phyloP scores from a whole-genome alignment of 225 moss, liverwort and hornwort species.

The Neckera pumila region DNA sequence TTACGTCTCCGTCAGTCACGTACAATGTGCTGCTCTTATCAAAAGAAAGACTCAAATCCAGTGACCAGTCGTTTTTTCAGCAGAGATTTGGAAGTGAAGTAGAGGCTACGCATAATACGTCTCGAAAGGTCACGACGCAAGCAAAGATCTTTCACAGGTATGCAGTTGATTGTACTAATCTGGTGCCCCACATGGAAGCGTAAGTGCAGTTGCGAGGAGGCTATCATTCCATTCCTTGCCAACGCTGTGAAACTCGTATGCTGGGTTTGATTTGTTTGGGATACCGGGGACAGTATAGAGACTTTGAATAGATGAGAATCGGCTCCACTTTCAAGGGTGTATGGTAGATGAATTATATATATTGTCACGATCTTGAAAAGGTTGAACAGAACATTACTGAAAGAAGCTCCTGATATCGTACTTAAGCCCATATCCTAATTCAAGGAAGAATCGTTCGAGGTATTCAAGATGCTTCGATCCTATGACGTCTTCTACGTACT shows the following conservation, averaged over 20 bases:
- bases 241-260: neutral
- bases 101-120: neutral
- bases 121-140: neutral
- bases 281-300: neutral
- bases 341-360: neutral
- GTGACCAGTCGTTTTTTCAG: neutral
- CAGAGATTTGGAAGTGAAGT: neutral
- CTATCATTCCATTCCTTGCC: neutral
- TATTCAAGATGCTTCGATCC: neutral
- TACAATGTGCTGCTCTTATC: neutral
- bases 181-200: neutral
- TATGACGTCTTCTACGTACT: neutral
- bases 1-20: neutral
- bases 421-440: neutral
- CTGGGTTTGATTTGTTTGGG: neutral
- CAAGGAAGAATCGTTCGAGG: no score
- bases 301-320: neutral
- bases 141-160: conserved; percentile 17
- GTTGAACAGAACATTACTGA: neutral
- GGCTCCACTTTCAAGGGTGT: neutral
- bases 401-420: neutral
- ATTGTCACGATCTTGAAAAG: neutral
- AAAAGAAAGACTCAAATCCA: neutral
- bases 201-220: neutral
- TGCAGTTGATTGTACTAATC: neutral